Base-by-base conservation (phyloP, 1,139 yeast species). In the Zygoascus hellenicus region DNA sequence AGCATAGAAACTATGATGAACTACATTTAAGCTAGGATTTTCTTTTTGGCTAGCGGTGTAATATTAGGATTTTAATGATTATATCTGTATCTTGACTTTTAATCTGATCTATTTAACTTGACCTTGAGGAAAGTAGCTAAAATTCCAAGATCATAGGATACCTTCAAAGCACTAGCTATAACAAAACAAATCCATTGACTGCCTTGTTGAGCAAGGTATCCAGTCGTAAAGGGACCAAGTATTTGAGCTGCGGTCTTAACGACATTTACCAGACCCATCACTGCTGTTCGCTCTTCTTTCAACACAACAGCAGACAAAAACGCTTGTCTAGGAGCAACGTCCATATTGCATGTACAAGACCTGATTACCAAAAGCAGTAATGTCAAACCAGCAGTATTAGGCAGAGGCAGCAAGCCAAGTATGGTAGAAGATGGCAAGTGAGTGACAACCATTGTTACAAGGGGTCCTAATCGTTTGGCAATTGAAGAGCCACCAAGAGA, bases 271-370 rank as follows among this genome's bases (percentile, higher is more conserved):
- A 82, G 71, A 1, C 95, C 95, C 82, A 86, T 75, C 1, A 82
- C 90, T 54, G 74, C 77, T 2, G 90, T 77, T 46, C 87, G 64
- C 49, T 84, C 94, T 9, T 71, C 64, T 28, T 74, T 72, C 26
- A 74, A 74, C 47, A 86, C 78, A 15, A 85, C 70, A 3, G 84
- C 75, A 0, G 90, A 80, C 38, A 85, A 65, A 35, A 86, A 67
- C 2, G 84, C 75, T 62, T 85, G 95, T 49, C 95, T 71, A 9
- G 95, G 95, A 3, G 86, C 88, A 31, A 84, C 92, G 60, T 86
- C 95, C 88, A 85, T 84, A 1, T 86, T 78, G 1, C 80, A 68
- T 0, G 87, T 71, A 4, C 76, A 64, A 50, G 76, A 76, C 53
- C 80, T 72, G 14, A 74, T 56, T 5, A 78, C 48, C 42, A 77